Percentiles rank a stretch among this genome's conserved stretches.
Evolutionary conservation across 176 grass and related monocot species (phyloP).

Genomic region (Juncus inflexus): DNA sequence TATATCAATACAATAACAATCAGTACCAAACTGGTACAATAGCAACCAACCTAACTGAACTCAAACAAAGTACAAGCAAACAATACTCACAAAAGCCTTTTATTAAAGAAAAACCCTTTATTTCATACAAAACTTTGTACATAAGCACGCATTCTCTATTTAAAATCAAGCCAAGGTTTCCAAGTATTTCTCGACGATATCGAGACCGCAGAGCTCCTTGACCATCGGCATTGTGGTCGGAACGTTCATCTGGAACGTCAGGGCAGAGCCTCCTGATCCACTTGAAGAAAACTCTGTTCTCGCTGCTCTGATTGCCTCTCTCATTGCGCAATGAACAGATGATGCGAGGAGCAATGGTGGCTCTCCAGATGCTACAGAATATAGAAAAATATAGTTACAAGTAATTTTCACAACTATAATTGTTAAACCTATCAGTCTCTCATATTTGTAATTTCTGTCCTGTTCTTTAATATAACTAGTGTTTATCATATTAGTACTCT

Average conservation of each 20-base stretch:
- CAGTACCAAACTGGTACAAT: no score
- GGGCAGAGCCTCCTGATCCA: conserved; percentile 1
- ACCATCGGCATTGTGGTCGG: conserved; percentile 69
- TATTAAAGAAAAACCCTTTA: no score
- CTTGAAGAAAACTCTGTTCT: conserved; percentile 34
- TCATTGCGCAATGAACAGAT: conserved; percentile 61
- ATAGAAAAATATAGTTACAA: neutral
- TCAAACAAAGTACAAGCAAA: no score
- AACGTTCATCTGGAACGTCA: conserved; percentile 47
- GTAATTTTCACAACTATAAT: no score
- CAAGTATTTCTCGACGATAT: conserved; percentile 63
- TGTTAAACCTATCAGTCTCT: neutral
- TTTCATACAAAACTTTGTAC: no score
- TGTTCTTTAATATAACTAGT: no score
- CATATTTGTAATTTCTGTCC: no score
- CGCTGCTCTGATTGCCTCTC: conserved; percentile 50
- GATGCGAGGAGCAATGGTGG: conserved; percentile 61
- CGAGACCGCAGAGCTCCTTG: conserved; percentile 62
- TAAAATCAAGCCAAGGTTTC: conserved; percentile 20
- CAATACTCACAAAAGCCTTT: no score
- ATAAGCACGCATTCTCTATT: neutral
- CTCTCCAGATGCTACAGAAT: conserved; percentile 53
- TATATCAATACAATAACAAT: no score
- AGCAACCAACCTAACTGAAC: no score
- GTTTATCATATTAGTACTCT: no score